Evolutionary conservation across 2,329 filamentous ascomycete genomes (phyloP).

Genomic region (Diaporthe ilicicola): DNA sequence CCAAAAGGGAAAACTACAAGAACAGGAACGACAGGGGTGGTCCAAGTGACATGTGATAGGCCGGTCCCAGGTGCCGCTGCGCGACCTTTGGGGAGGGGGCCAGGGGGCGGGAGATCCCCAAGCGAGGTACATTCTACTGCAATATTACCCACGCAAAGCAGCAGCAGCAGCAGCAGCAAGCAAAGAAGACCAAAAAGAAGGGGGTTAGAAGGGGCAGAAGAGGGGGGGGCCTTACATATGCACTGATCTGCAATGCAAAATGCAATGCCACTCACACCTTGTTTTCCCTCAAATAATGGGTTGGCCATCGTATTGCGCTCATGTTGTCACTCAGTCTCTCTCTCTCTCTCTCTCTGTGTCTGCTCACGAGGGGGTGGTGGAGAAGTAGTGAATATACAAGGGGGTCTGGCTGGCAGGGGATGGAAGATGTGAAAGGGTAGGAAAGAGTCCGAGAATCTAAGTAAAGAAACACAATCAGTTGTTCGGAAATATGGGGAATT

Average conservation of each 20-base stretch:
- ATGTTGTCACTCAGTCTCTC: too few species aligned
- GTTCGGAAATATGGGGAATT: slow-evolving; percentile 1
- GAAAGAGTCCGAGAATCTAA: background rate
- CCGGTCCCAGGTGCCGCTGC: background rate
- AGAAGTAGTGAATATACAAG: background rate
- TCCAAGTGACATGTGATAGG: slow-evolving; percentile 1
- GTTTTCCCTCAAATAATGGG: too few species aligned
- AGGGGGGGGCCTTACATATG: background rate
- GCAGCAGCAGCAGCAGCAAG: background rate
- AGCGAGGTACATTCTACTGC: background rate
- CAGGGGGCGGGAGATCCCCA: too few species aligned
- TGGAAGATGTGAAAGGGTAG: background rate
- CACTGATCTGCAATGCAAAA: slow-evolving; percentile 20
- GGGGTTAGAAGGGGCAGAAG: too few species aligned
- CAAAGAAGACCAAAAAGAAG: background rate
- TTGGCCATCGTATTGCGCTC: too few species aligned
- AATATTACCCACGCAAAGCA: background rate
- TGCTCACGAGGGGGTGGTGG: background rate
- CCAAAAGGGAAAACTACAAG: slow-evolving; percentile 5
- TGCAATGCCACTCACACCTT: slow-evolving; percentile 11
- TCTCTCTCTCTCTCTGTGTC: too few species aligned
- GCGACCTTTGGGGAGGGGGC: too few species aligned
- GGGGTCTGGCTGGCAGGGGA: too few species aligned
- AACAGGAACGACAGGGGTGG: background rate
- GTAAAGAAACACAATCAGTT: background rate